Evolutionary conservation across 2,329 filamentous ascomycete genomes (phyloP), one percentile per base, ranked within the genome.

Genomic region (Epichloe uncinata): DNA sequence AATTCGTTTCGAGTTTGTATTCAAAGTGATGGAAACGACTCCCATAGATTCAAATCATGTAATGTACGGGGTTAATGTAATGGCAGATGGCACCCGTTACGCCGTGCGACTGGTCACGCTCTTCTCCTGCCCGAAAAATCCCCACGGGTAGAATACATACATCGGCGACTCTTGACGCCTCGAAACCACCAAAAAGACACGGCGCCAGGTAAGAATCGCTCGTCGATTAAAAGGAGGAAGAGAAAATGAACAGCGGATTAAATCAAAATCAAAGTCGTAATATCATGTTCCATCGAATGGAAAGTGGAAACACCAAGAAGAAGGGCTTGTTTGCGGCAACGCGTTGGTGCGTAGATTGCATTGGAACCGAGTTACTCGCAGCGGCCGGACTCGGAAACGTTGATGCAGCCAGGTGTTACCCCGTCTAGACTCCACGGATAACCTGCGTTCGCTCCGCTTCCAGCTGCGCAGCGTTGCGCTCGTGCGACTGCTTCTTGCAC

Each of bases 401-500:
- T 44, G 45, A 11, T 42, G 36, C 18, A 45, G 42, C 33, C 26
- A 42, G 30, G 35, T 43, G 20, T 43, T 38, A 33, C 44, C 45
- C 38, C 38, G 47, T 49, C 69, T 78, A 95, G 66, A 95, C 84
- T 54, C 90, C 90, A 70, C 86, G 90, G 71, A 97, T 93, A 60
- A 94, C 89, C 56, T 91, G 85, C 44, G 93, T 98, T 63, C 91
- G 79, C 76, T 98, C 91, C 51, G 83, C 81, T 69, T 96, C 87
- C 64, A 98, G 75, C 72, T 94, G 90, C 57, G 89, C 85, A 52
- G 88, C 87, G 67, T 98, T 98, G 57, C 89, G 82, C 67, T 94
- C 88, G 69, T 96, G 88, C 45, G 87, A 91, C 68, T 95, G 89
- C 74, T 95, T 93, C 78, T 96, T 95, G 78, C 91, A 96, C 81